Evolutionary conservation across 1,284 basidiomycete species (phyloP).

Genomic region (Tylopilus sp.): DNA sequence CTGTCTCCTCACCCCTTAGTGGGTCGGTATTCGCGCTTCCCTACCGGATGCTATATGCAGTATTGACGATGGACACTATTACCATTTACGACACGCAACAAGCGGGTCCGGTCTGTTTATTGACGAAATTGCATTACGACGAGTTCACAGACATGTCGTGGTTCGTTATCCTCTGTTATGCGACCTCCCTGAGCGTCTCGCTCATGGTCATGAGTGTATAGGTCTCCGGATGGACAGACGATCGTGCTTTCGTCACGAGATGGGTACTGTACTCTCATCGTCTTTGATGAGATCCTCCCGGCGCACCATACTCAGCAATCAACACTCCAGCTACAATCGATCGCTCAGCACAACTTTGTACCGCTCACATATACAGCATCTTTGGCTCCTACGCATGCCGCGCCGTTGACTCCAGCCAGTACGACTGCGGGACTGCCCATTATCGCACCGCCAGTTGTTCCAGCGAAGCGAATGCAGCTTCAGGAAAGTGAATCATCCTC

Average conservation of each 20-base stretch:
- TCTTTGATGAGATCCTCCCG: constrained; percentile 87
- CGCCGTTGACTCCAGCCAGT: constrained; percentile 40
- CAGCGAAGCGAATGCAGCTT: constrained; percentile 41
- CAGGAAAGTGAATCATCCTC: constrained; percentile 46
- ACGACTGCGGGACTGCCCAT: constrained; percentile 39
- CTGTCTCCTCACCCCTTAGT: constrained; percentile 26
- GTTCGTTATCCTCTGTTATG: constrained; percentile 46
- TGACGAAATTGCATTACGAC: constrained; percentile 95
- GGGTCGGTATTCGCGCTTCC: constrained; percentile 82
- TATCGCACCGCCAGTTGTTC: constrained; percentile 42
- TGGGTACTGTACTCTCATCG: constrained; percentile 94
- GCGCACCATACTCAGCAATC: constrained; percentile 86
- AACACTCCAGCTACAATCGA: constrained; percentile 79
- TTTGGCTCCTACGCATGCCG: constrained; percentile 13
- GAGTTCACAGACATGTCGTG: constrained; percentile 97
- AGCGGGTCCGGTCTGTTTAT: constrained; percentile 85
- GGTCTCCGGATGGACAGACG: constrained; percentile 94
- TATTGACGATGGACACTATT: constrained; percentile 95
- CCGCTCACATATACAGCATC: constrained; percentile 45
- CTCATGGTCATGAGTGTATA: constrained; percentile 31
- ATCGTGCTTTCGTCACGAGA: constrained; percentile 91
- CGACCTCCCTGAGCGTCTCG: constrained; percentile 1
- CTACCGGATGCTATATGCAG: constrained; percentile 93
- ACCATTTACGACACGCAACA: constrained; percentile 98
- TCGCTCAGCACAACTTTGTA: constrained; percentile 77